Base-by-base conservation (phyloP, 1,284 basidiomycete species). In the Ustilago nuda region DNA sequence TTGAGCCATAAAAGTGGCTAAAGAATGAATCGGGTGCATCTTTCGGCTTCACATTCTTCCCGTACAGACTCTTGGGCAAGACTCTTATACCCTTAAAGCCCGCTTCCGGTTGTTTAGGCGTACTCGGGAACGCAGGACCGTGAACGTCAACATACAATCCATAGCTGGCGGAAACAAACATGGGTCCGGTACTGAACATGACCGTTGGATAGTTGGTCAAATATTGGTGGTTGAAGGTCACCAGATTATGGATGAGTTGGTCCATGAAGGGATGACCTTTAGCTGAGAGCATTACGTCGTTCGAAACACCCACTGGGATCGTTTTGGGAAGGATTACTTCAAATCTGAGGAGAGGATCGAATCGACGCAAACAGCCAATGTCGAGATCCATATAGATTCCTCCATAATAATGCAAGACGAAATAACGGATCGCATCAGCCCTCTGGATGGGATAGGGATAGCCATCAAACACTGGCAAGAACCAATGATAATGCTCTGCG, bases 301-400 rank as follows among this genome's bases (percentile, higher is more conserved):
- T 99, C 62, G 94, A 95, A 17, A 99, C 92, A 8, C 82, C 82
- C 12, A 83, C 95, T 35, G 97, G 97, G 79, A 96, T 95, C 8
- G 97, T 99, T 81, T 92, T 92, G 45, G 97, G 93, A 27, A 99
- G 90, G 80, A 98, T 91, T 83, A 96, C 92, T 51, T 95, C 92
- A 88, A 94, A 94, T 30, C 91, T 89, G 61, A 98, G 89, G 23
- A 99, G 90, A 9, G 93, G 92, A 85, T 98, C 96, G 72, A 98
- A 87, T 12, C 92, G 91, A n/a, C 93, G 91, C 46, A 92, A 87
- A 85, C 97, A 99, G 36, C 97, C 97, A 78, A 99, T 93, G 87
- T 99, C 96, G 72, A 99, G 90, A 87, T 99, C 97, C 86, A 99
- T 89, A 88, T 99, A 99, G 72, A 99, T 88, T 51, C 97, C 97